Evolutionary conservation across 805 yeast genomes (phyloP), one percentile per base, ranked within the genome.

Genomic region (Groenewaldozyma tartarivorans): DNA sequence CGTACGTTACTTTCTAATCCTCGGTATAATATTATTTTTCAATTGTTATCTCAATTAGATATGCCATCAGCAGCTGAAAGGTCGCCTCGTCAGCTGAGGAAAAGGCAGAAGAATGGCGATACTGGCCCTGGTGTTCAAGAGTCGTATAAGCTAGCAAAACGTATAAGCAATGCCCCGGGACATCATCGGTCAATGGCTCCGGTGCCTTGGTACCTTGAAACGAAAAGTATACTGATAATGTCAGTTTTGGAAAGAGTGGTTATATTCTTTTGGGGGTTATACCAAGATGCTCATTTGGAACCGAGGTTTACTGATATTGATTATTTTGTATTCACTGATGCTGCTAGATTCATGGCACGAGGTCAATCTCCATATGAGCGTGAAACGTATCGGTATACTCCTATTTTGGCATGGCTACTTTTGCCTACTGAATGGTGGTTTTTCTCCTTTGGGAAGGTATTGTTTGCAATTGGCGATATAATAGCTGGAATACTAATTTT

Each of bases 301-400:
- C 81, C 88, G 16, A 80, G 81, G 47, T 92, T 86, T 64, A 92
- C 98, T 0, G 98, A 92, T 54, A 82, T 92, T 37, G 98, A 92
- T 60, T 92, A 92, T 61, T 68, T 77, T 57, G 98, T 92, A 36
- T 92, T 92, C 58, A 77, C 94, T 2, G 97, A 92, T 64, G 97
- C 98, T 5, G 77, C 96, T 1, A 62, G 67, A 29, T 85, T 73
- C 54, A 82, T 86, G 6, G 67, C 67, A 48, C 42, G 67, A 1
- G 74, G 76, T 2, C 69, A 68, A 1, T 79, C 94, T 0, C 98
- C 98, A 1, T 92, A 83, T 53, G 50, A 58, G 17, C 67, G 98
- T 47, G 95, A 81, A 42, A 92, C 98, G 0, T 92, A 90, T 54
- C 65, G 98, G 35, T 92, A 92, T 54, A 90, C 98, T 0, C 98